Conservation (phyloP, 2,329 filamentous ascomycete genomes). For the Aspergillus luchuensis region DNA sequence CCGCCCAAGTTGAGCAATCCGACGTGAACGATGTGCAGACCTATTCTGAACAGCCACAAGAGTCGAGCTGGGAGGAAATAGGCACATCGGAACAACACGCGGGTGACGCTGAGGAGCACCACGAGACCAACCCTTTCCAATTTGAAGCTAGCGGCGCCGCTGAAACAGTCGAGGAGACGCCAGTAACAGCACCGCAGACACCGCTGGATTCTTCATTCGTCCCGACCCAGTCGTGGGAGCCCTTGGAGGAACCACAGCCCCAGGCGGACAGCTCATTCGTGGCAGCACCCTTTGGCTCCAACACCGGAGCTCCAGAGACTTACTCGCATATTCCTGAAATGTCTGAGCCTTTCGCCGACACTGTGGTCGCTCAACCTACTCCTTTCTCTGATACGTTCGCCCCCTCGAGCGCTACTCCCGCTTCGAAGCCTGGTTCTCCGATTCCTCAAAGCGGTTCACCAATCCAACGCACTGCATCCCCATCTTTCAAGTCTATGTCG, state of each 20-base stretch:
- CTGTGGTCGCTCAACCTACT: conserved; percentile 12
- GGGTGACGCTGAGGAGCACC: conserved; percentile 11
- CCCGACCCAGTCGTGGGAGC: conserved; percentile 10
- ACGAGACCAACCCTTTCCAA: conserved; percentile 13
- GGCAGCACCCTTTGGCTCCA: conserved; percentile 26
- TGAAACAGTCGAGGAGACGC: conserved; percentile 20
- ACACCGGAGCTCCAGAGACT: conserved; percentile 16
- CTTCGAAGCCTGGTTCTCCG: conserved; percentile 21
- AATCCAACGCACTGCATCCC: conserved; percentile 9
- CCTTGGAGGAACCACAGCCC: conserved; percentile 32
- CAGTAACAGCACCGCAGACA: conserved; percentile 28
- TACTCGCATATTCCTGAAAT: conserved; percentile 19
- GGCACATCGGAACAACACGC: conserved; percentile 15
- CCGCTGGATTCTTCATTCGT: conserved; percentile 25
- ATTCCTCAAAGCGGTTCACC: conserved; percentile 17
- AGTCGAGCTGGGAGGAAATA: conserved; percentile 17
- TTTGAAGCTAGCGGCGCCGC: conserved; percentile 12
- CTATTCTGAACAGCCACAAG: conserved; percentile 18
- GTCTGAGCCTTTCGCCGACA: conserved; percentile 14
- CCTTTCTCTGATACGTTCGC: conserved; percentile 11
- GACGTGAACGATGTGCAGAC: conserved; percentile 23
- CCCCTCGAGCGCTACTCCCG: conserved; percentile 18
- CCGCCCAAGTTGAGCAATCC: conserved; percentile 20
- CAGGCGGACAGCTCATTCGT: conserved; percentile 33
- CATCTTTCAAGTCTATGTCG: conserved; percentile 20